Base-by-base conservation (phyloP, 768 basidiomycete species). In the Psilocybe cubensis region DNA sequence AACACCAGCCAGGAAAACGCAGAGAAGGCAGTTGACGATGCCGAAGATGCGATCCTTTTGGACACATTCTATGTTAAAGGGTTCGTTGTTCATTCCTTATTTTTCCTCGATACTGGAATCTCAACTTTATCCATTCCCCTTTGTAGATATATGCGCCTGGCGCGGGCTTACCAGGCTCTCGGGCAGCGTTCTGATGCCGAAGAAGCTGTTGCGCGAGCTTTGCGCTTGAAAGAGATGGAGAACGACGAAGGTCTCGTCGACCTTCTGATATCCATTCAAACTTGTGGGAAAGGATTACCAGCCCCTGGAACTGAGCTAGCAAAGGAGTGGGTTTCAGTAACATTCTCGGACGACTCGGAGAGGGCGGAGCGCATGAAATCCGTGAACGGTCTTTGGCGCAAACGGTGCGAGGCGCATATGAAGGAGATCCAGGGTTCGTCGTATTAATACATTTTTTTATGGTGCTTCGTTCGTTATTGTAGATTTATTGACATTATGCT, bases 261-360 rank as follows among this genome's bases (percentile, higher is more conserved):
- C 27, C 57, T 47, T 23, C 47, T 66, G 5, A 64, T 66, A 12
- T 38, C 49, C 11, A 52, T 66, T 24, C 65, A 63, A 42, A 66
- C 60, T 0, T 47, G 54, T 21, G 52, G 61, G 3, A 60, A 64
- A 27, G 65, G 63, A 21, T 35, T 66, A 3, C 57, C 65, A 14
- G 20, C 11, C 7, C 41, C 51, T 12, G 4, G 3, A 12, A 21
- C 44, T 2, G n/a, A 11, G 5, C 43, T 57, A n/a, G n/a, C n/a
- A 4, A 12, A 23, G 41, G 31, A 51, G 2, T 57, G 56, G 48
- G 40, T 27, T 7, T 43, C 25, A 29, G 20, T 43, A 17, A 24
- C 29, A 27, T 24, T 57, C 11, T 27, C 24, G 0, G 40, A 23
- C 8, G 48, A 42, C 10, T 20, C 12, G 11, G 56, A 23, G 0